These are phyloP conservation scores for Stylonectria norvegica DNA, from an alignment of 2,329 filamentous ascomycete species.

Conservation along the genomic window DNA sequence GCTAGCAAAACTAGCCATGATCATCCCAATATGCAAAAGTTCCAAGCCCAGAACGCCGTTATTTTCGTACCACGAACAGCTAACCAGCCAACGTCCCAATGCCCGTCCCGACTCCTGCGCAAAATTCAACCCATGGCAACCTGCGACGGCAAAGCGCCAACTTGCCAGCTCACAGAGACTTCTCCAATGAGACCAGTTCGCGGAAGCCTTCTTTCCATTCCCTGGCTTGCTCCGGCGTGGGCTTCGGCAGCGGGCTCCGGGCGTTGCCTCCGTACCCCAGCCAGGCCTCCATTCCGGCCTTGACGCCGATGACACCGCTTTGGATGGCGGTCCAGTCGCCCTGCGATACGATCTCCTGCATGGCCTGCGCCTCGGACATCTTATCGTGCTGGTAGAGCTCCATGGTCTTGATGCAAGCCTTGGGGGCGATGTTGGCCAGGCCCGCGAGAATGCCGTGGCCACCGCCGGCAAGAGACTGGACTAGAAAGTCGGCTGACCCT, in stretches of 20 bases:
- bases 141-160: slow-evolving; percentile 4
- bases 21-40: too few species aligned
- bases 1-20: too few species aligned
- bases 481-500: slow-evolving; percentile 68
- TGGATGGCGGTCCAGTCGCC: slow-evolving; percentile 73
- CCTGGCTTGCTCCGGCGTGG: slow-evolving; percentile 45
- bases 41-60: too few species aligned
- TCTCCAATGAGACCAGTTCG: slow-evolving; percentile 50
- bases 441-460: slow-evolving; percentile 70
- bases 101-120: too few species aligned
- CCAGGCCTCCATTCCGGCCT: slow-evolving; percentile 63
- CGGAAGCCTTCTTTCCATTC: slow-evolving; percentile 56
- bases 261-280: slow-evolving; percentile 62
- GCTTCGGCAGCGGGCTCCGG: slow-evolving; percentile 35
- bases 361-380: slow-evolving; percentile 55
- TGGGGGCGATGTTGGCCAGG: slow-evolving; percentile 68
- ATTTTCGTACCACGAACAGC: too few species aligned
- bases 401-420: slow-evolving; percentile 59
- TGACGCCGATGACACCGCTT: slow-evolving; percentile 68
- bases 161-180: slow-evolving; percentile 40
- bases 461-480: slow-evolving; percentile 65
- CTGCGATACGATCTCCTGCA: slow-evolving; percentile 63
- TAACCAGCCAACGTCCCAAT: too few species aligned
- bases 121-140: slow-evolving; percentile 5
- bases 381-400: slow-evolving; percentile 58